Percentiles rank a stretch among this genome's conserved stretches.
Conservation (phyloP, 306 rosid genomes). For the Cercis canadensis region DNA sequence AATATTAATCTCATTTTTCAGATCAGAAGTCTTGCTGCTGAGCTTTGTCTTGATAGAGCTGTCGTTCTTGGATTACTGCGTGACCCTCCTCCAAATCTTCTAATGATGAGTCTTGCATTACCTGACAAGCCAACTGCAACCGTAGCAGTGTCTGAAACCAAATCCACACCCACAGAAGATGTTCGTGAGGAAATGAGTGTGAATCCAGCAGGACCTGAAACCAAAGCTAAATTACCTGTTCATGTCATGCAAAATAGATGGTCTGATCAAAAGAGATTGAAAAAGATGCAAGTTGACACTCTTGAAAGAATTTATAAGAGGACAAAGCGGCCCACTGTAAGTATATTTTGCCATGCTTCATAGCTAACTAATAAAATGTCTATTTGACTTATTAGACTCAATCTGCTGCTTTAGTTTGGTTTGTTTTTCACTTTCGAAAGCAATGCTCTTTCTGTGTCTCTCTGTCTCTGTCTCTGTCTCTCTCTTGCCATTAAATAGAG, state of each 20-base stretch:
- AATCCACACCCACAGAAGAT: slow-evolving; percentile 47
- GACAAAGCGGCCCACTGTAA: slow-evolving; percentile 92
- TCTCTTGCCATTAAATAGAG: no score
- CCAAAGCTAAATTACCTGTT: slow-evolving; percentile 57
- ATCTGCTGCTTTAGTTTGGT: no score
- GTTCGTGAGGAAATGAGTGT: slow-evolving; percentile 41
- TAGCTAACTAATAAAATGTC: not conserved
- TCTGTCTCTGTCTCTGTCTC: no score
- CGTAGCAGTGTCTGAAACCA: slow-evolving; percentile 41
- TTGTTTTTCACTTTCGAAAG: no score
- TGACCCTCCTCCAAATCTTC: slow-evolving; percentile 80
- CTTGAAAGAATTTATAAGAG: slow-evolving; percentile 75
- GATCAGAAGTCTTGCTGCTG: slow-evolving; percentile 89
- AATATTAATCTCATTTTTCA: slow-evolving; percentile 42
- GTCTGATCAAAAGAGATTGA: slow-evolving; percentile 77
- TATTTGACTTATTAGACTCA: not conserved
- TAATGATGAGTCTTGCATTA: slow-evolving; percentile 78
- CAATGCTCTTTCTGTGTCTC: no score
- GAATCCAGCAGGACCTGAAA: slow-evolving; percentile 41
- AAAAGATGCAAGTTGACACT: slow-evolving; percentile 78
- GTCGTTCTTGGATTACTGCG: slow-evolving; percentile 87
- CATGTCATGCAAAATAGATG: slow-evolving; percentile 72
- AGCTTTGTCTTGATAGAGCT: slow-evolving; percentile 89
- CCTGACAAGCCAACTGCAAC: slow-evolving; percentile 61
- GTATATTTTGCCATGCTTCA: slow-evolving; percentile 44